These are phyloP conservation scores for Talaromyces nanjingensis DNA, from an alignment of 495 filamentous ascomycete species.

Conservation along the genomic window DNA sequence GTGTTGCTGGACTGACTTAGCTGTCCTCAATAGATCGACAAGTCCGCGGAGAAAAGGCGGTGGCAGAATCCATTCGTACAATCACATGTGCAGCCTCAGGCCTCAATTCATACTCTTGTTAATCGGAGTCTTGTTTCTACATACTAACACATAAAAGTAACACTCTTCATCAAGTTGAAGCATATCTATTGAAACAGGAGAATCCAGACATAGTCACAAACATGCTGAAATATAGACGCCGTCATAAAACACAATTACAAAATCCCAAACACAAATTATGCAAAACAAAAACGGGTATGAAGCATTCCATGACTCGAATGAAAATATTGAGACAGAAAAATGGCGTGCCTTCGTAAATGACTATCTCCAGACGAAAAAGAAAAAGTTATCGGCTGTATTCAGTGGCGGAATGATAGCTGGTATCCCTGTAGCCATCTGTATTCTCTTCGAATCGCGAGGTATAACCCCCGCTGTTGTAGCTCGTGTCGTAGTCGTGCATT, in stretches of 20 bases:
- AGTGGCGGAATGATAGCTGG: slow-evolving; percentile 3
- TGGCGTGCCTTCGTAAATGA: slow-evolving; percentile 9
- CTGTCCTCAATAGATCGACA: slow-evolving; percentile 10
- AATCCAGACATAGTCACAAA: neutral
- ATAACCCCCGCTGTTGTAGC: slow-evolving; percentile 39
- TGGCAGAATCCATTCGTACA: slow-evolving; percentile 9
- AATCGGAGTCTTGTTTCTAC: neutral
- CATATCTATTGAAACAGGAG: neutral
- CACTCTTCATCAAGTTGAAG: neutral
- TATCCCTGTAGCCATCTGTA: slow-evolving; percentile 4
- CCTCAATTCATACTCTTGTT: neutral
- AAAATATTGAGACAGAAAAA: slow-evolving; percentile 1
- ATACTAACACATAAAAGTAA: neutral
- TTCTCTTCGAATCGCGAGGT: slow-evolving; percentile 29
- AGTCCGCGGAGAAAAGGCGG: slow-evolving; percentile 13
- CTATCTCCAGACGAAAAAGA: neutral
- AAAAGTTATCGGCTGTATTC: neutral
- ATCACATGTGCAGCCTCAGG: neutral
- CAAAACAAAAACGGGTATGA: neutral
- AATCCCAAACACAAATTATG: neutral
- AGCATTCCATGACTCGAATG: neutral
- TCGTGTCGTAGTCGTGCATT: slow-evolving; percentile 38
- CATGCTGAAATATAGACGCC: neutral
- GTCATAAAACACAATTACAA: neutral
- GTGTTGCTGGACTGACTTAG: neutral